Base-by-base conservation (phyloP, 345 rosid genomes). In the Euphorbia pulcherrima region DNA sequence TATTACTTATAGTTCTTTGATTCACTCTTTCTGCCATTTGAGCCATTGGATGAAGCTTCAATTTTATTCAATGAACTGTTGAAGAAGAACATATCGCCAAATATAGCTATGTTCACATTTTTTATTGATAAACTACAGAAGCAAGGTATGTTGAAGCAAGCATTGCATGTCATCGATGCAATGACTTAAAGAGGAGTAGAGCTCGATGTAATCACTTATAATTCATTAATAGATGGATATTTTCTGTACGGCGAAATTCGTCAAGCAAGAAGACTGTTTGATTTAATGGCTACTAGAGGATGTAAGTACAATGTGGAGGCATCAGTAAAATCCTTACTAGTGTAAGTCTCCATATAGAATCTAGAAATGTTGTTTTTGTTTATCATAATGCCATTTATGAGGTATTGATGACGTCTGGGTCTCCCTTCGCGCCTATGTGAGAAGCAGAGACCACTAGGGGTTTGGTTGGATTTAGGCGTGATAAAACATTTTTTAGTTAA, bases 211-310 rank as follows among this genome's bases (percentile, higher is more conserved):
- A 9, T 33, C 6, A 60, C 47, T 2, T 60, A 33, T 4, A 35
- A 12, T 35, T 60, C 47, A 3, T 60, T 60, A 24, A 60, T 60
- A 1, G 9, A 33, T 33, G 46, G 27, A n/a, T 60, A 60, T 35
- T 60, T 41, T 35, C 2, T 33, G 64, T 5, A 60, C 3, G 11
- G 9, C 10, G 0, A 60, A n/a, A 18, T 60, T 4, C 6, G 5
- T 35, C 13, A n/a, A 60, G 64, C 64, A 30, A 60, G 46, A 33
- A 60, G n/a, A 33, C 13, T 60, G 5, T 57, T 57, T 27, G 61
- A 57, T 57, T 18, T 12, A 10, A 57, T 57, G 61, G 37, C 24
- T 11, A 57, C 37, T 12, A 27, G 4, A 9, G 20, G 35, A 12
- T 56, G 35, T 56, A 56, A 8, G 8, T 9, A 33, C 27, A 26